Evolutionary conservation across 768 basidiomycete genomes (phyloP).

Genomic region (Leccinellum rugosiceps): DNA sequence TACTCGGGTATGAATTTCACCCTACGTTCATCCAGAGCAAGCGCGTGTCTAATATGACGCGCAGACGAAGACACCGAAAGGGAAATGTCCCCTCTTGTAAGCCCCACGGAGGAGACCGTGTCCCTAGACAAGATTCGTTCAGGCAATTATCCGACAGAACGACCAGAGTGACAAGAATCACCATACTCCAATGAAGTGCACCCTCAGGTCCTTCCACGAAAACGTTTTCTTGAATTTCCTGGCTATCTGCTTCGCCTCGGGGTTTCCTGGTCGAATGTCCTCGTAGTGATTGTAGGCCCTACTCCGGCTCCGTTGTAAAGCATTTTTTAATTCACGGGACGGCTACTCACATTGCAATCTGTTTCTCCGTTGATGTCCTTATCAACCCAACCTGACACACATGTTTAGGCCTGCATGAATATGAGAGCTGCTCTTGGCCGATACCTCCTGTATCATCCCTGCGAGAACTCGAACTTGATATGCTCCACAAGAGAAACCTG

Average conservation of each 20-base stretch:
- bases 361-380: neutral
- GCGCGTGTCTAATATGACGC: neutral
- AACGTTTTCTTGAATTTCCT: neutral
- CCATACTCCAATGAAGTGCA: neutral
- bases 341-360: neutral
- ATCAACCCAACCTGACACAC: neutral
- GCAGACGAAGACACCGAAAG: neutral
- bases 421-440: neutral
- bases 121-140: neutral
- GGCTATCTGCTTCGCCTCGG: neutral
- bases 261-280: neutral
- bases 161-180: neutral
- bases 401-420: neutral
- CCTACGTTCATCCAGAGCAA: neutral
- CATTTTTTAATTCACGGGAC: neutral
- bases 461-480: neutral
- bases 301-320: neutral
- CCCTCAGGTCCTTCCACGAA: neutral
- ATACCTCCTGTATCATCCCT: neutral
- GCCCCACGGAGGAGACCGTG: neutral
- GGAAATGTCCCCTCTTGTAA: neutral
- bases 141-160: neutral
- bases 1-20: neutral
- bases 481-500: neutral
- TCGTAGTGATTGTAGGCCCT: neutral